Base-by-base conservation (phyloP, 176 grass and related monocot genomes). In the Urochloa ruziziensis region DNA sequence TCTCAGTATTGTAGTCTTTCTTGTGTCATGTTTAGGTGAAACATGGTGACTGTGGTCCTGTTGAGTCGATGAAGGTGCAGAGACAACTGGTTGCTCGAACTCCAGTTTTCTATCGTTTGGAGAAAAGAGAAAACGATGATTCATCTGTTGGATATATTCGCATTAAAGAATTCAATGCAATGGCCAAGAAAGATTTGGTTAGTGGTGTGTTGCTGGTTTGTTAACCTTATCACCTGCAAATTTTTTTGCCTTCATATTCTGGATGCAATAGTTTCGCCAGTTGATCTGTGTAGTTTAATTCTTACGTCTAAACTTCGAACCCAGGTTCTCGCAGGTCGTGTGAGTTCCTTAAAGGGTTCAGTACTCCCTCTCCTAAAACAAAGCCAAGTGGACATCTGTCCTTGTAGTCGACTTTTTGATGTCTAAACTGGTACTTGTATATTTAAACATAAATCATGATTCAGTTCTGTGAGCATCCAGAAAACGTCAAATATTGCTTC, bases 171-270 rank as follows among this genome's bases (percentile, higher is more conserved):
- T 98, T 98, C 85, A 98, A 98, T 91, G 89, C 96, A 58, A 68
- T 95, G 87, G 93, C 91, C 56, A 95, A 98, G 82, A 98, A 95
- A 95, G 96, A 98, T 92, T 88, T 98, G 89, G 93, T 98, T 81
- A 98, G 85, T 82, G 96, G 93, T 95, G 82, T 80, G 72, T 84
- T 86, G 28, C 80, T 81, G 70, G 80, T 85, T 86, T 86, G 73
- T 84, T 81, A 68, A 81, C 51, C 79, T 71, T 86, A 51, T 24
- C 71, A 65, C 73, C 84, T 52, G 15, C 67, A 17, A 24, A 33
- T 60, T 86, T 68, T 82, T 52, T 51, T 54, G n/a, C n/a, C n/a
- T 57, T 37, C 33, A 10, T 34, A 54, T 77, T 77, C 27, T 64
- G 36, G 15, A 35, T 44, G 30, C 23, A 64, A 63, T 72, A 71